Evolutionary conservation across 2,329 filamentous ascomycete genomes (phyloP).

Genomic region (Botrytis elliptica): DNA sequence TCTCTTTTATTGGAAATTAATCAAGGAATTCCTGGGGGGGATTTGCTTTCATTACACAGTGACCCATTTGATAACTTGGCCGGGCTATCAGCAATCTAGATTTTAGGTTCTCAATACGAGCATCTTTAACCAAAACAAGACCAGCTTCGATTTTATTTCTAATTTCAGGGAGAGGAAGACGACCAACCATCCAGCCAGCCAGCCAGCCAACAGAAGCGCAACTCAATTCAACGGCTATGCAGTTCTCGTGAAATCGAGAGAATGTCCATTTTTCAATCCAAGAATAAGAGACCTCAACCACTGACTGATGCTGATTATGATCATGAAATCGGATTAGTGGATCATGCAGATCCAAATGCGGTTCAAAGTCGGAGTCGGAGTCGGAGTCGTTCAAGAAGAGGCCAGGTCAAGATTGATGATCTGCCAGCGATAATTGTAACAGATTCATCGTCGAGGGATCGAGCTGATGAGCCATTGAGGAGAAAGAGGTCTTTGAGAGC

Average conservation of each 20-base stretch:
- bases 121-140: not conserved
- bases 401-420: constrained; percentile 3
- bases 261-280: constrained; percentile 20
- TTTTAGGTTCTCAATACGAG: not conserved
- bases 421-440: constrained; percentile 22
- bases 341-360: constrained; percentile 40
- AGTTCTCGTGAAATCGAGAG: constrained; percentile 14
- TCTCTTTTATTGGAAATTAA: not conserved
- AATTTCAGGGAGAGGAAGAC: not conserved
- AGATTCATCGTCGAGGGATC: constrained; percentile 31
- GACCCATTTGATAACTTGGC: not conserved
- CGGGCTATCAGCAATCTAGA: not conserved
- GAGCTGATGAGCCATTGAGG: constrained; percentile 31
- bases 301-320: constrained; percentile 63
- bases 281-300: constrained; percentile 44
- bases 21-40: not conserved
- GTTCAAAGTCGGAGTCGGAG: constrained; percentile 22
- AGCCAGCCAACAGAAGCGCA: not conserved
- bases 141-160: not conserved
- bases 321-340: constrained; percentile 69
- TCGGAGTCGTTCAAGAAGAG: constrained; percentile 26
- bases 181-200: not conserved
- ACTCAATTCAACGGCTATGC: constrained; percentile 13
- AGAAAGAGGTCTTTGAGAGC: constrained; percentile 32
- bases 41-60: not conserved